Conservation (phyloP, 768 basidiomycete genomes). For the Termitomyces sp. region DNA sequence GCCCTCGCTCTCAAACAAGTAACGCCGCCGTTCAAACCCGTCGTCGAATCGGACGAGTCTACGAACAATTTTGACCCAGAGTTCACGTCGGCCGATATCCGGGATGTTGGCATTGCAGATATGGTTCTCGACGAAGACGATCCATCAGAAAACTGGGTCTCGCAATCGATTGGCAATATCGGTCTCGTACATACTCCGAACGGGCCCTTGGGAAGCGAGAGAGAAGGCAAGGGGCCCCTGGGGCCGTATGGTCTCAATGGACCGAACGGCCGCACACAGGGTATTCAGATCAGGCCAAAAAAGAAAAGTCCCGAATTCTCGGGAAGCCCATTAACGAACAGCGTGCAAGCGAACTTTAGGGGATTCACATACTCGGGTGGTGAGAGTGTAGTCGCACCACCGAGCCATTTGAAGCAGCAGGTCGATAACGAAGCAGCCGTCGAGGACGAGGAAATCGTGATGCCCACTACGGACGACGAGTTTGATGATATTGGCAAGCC, state of each 20-base stretch:
- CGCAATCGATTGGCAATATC: constrained; percentile 35
- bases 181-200: constrained; percentile 59
- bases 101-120: constrained; percentile 58
- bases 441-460: constrained; percentile 45
- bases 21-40: constrained; percentile 96
- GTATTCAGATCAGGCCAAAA: constrained; percentile 51
- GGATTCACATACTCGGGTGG: constrained; percentile 89
- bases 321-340: constrained; percentile 78
- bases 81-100: constrained; percentile 90
- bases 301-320: constrained; percentile 39
- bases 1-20: constrained; percentile 83
- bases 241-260: constrained; percentile 17
- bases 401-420: constrained; percentile 33
- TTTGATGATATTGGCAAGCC: constrained; percentile 59
- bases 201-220: constrained; percentile 71
- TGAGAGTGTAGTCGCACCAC: constrained; percentile 53
- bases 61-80: constrained; percentile 98
- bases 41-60: constrained; percentile 96
- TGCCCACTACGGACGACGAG: constrained; percentile 70
- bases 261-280: constrained; percentile 22
- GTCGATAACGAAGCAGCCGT: constrained; percentile 52
- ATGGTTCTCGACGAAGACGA: constrained; percentile 56
- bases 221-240: constrained; percentile 16
- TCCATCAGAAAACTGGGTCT: constrained; percentile 68
- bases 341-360: constrained; percentile 94